Conservation (phyloP, 202 grass and related monocot genomes). For the Tripidium arundinaceum region DNA sequence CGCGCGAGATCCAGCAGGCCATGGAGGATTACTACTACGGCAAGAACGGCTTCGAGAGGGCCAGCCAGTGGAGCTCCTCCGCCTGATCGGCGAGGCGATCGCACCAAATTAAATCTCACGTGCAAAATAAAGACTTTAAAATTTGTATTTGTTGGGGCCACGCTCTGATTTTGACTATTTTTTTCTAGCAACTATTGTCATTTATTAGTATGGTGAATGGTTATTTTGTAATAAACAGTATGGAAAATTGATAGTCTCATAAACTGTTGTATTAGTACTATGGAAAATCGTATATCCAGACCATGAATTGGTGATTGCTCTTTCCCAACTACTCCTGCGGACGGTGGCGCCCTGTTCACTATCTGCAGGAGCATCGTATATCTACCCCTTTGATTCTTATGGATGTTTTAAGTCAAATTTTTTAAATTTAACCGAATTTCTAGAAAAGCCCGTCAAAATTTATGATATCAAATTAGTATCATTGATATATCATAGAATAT, state of each 20-base stretch:
- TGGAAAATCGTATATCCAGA: background rate
- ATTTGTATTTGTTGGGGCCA: background rate
- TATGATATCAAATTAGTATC: too few species aligned
- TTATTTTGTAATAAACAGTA: background rate
- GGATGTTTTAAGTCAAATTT: too few species aligned
- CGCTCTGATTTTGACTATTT: background rate
- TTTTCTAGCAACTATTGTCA: background rate
- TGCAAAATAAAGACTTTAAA: background rate
- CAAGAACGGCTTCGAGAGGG: slow-evolving; percentile 63
- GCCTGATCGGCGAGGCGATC: background rate
- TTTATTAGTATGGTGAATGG: background rate
- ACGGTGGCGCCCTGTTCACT: too few species aligned
- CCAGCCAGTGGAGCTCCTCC: slow-evolving; percentile 40
- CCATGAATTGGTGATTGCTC: background rate
- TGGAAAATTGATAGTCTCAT: background rate
- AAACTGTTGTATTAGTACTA: background rate
- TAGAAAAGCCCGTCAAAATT: too few species aligned
- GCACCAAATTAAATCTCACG: background rate
- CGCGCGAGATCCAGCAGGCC: slow-evolving; percentile 63
- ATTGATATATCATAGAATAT: too few species aligned
- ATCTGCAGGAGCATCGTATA: too few species aligned
- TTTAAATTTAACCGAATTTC: too few species aligned
- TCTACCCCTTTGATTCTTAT: too few species aligned
- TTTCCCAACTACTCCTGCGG: background rate
- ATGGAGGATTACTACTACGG: slow-evolving; percentile 69